Evolutionary conservation across 2,329 filamentous ascomycete species (phyloP).

Genomic region (Thelonectria discophora): DNA sequence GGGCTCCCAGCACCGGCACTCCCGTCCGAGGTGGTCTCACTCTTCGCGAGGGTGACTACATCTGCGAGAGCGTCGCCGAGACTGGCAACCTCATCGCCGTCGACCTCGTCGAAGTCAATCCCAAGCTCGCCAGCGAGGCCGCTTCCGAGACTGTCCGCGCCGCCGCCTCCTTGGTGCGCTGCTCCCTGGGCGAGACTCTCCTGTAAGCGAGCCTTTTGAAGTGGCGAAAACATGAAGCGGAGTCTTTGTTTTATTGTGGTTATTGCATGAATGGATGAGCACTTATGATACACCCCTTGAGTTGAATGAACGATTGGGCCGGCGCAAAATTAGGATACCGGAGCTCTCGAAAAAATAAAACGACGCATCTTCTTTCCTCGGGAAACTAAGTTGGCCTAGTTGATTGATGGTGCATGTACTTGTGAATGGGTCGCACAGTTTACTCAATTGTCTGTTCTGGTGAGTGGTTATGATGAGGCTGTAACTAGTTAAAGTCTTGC

Average conservation of each 20-base stretch:
- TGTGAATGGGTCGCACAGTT: too few relatives aligned
- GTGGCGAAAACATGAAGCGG: constrained; percentile 3
- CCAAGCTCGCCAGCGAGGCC: constrained; percentile 69
- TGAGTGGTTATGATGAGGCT: too few relatives aligned
- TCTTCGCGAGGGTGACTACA: constrained; percentile 94
- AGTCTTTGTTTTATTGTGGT: constrained; percentile 22
- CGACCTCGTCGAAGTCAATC: constrained; percentile 86
- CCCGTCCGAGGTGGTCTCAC: constrained; percentile 94
- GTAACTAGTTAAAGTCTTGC: too few relatives aligned
- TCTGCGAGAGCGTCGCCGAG: constrained; percentile 86
- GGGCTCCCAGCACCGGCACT: constrained; percentile 95
- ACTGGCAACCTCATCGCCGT: constrained; percentile 81
- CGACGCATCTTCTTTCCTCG: constrained; percentile 39
- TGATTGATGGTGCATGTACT: background rate
- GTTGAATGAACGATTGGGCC: constrained; percentile 41
- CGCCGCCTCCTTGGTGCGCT: constrained; percentile 89
- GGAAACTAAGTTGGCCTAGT: background rate
- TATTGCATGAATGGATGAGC: constrained; percentile 30
- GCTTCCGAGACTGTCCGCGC: constrained; percentile 91
- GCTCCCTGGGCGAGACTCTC: constrained; percentile 90
- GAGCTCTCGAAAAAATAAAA: constrained; percentile 43
- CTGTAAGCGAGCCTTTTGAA: constrained; percentile 58
- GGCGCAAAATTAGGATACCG: constrained; percentile 39
- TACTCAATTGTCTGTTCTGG: too few relatives aligned
- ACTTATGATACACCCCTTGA: constrained; percentile 38